Base-by-base conservation (phyloP, 495 filamentous ascomycete genomes). In the Xylaria curta region DNA sequence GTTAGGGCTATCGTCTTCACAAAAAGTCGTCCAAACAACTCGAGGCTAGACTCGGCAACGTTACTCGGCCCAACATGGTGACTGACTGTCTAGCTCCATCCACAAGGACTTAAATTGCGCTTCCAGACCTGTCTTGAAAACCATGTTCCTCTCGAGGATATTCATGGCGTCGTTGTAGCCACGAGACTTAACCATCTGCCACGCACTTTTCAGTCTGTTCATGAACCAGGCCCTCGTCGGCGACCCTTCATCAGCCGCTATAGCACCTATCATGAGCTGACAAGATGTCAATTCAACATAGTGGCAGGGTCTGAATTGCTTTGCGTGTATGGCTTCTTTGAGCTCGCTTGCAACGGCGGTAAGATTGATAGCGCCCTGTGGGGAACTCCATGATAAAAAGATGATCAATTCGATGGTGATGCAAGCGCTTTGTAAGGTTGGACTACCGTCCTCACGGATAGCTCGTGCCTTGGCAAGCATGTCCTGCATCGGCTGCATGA, bases 271-370 rank as follows among this genome's bases (percentile, higher is more conserved):
- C 49, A 77, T 68, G 13, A 75, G 71, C 33, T 77, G 75, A 44
- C 72, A 77, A 21, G 58, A 77, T 9, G 75, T 78, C 56, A 78
- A 33, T 26, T 78, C 69, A 75, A 74, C 75, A 42, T 74, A 77
- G 4, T 46, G 53, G 63, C 76, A 78, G 10, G 73, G 61, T 28
- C 66, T 71, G n/a, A 74, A 64, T n/a, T 71, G 76, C 8, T 60
- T 71, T 40, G 59, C 53, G 28, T 19, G 64, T 38, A 75, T 71
- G 1, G 69, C 62, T 15, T 74, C 70, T 71, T 72, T 69, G 7
- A 77, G 58, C 51, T 78, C 73, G 13, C 56, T 65, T 10, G 75
- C 73, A 26, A 77, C 68, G 3, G 71, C 61, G 0, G 70, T 72
- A 3, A 76, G 46, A 61, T 77, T 51, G 21, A 71, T 72, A 4